Conservation (phyloP, 306 rosid genomes). For the Fragaria nilgerrensis region DNA sequence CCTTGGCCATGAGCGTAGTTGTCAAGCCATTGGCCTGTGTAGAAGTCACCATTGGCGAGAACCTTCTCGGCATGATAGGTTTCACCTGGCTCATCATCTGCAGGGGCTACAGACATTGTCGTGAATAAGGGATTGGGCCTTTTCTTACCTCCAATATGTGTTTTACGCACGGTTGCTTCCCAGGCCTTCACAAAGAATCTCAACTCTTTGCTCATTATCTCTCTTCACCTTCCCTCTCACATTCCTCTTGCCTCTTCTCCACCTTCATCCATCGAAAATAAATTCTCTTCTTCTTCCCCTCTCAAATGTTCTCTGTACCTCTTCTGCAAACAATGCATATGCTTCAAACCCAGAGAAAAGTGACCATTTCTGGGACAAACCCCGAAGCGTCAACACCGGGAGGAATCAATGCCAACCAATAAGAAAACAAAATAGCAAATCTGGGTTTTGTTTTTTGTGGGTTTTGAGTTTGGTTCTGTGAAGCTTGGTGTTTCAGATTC, state of each 20-base stretch:
- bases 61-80: constrained; percentile 48
- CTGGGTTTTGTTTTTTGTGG: constrained; percentile 24
- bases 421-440: constrained; percentile 21
- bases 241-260: constrained; percentile 14
- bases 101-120: constrained; percentile 82
- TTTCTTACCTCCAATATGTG: constrained; percentile 56
- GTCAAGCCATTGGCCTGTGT: constrained; percentile 67
- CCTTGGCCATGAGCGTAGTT: constrained; percentile 74
- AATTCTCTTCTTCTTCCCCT: not conserved
- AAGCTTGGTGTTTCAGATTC: constrained; percentile 40
- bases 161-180: constrained; percentile 65
- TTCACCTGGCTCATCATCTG: constrained; percentile 66
- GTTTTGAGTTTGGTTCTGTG: constrained; percentile 11
- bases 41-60: constrained; percentile 69
- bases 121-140: constrained; percentile 56
- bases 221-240: constrained; percentile 28
- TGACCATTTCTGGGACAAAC: constrained; percentile 30
- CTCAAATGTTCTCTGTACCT: not conserved
- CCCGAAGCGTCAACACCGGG: constrained; percentile 27
- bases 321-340: constrained; percentile 4
- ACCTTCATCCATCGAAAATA: constrained; percentile 29
- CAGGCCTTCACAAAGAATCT: constrained; percentile 55
- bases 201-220: constrained; percentile 74
- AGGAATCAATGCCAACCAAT: constrained; percentile 25
- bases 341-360: constrained; percentile 16